Percentiles rank a stretch among this genome's conserved stretches.
Conservation (phyloP, 306 rosid species). For the Malus domestica region DNA sequence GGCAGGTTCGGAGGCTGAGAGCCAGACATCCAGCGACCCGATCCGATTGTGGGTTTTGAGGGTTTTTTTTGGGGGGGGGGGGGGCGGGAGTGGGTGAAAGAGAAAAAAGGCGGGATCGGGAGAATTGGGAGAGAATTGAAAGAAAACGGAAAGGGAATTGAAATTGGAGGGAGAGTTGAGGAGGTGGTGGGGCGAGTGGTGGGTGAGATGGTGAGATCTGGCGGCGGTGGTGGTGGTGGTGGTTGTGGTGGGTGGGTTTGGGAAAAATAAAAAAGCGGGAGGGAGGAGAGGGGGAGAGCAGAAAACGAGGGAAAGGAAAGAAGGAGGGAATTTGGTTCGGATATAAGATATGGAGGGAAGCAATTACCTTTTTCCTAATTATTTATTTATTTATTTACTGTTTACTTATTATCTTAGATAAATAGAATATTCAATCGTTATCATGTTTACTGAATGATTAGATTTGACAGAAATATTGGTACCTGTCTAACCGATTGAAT, state of each 20-base stretch:
- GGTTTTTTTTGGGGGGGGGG: background rate
- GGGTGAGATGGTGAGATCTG: slow-evolving; percentile 38
- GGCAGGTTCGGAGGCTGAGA: slow-evolving; percentile 39
- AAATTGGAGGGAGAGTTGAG: slow-evolving; percentile 9
- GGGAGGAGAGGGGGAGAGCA: slow-evolving; percentile 40
- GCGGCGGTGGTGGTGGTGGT: background rate
- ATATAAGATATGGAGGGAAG: slow-evolving; percentile 88
- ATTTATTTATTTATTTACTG: background rate
- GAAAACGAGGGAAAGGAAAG: slow-evolving; percentile 72
- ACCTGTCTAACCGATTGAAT: too few species aligned
- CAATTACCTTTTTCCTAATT: slow-evolving; percentile 14
- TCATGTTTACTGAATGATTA: too few species aligned
- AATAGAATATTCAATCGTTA: background rate
- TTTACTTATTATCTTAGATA: background rate
- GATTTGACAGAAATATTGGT: too few species aligned
- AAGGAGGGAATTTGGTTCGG: slow-evolving; percentile 97
- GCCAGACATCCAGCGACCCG: slow-evolving; percentile 52
- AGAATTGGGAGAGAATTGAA: slow-evolving; percentile 20
- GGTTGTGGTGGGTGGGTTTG: slow-evolving; percentile 14
- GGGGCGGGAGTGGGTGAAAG: background rate
- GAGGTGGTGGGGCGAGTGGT: background rate
- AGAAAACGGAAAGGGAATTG: background rate
- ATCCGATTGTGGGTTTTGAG: slow-evolving; percentile 1
- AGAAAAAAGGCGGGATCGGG: slow-evolving; percentile 22
- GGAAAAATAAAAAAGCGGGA: slow-evolving; percentile 63